These are phyloP conservation scores for Diatrype stigma DNA, from an alignment of 2,329 filamentous ascomycete species.

Conservation along the genomic window DNA sequence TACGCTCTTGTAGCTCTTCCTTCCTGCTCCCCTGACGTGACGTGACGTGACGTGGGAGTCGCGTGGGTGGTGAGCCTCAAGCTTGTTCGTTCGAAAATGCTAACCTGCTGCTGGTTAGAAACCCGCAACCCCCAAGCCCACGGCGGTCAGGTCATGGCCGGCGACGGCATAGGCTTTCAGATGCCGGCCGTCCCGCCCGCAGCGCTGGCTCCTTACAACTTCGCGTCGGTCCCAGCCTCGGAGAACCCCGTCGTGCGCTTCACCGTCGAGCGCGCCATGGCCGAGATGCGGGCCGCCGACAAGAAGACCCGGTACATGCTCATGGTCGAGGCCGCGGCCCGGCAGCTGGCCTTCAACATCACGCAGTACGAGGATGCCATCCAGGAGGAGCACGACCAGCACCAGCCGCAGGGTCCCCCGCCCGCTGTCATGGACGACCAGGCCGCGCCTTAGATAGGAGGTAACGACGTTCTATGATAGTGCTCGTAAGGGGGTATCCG, in stretches of 20 bases:
- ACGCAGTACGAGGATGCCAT: slow-evolving; percentile 44
- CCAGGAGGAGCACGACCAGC: slow-evolving; percentile 26
- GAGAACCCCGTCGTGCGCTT: slow-evolving; percentile 37
- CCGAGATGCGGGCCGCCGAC: slow-evolving; percentile 39
- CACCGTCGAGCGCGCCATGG: slow-evolving; percentile 43
- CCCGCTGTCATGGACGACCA: slow-evolving; percentile 23
- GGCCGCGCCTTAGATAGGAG: not conserved
- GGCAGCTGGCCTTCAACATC: slow-evolving; percentile 51
- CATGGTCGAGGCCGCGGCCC: slow-evolving; percentile 49
- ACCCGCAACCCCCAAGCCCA: slow-evolving; percentile 40
- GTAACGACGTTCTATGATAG: not conserved
- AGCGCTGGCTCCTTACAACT: slow-evolving; percentile 27
- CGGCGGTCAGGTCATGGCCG: slow-evolving; percentile 23
- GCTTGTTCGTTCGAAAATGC: not conserved
- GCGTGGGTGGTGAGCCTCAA: no score
- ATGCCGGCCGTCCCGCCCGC: slow-evolving; percentile 25
- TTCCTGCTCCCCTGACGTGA: no score
- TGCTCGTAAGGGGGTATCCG: no score
- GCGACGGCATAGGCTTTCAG: slow-evolving; percentile 24
- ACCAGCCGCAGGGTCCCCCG: slow-evolving; percentile 13
- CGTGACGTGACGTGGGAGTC: no score
- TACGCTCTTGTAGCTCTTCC: not conserved
- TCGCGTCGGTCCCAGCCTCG: slow-evolving; percentile 26
- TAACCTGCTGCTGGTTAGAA: slow-evolving; percentile 30
- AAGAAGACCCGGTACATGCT: slow-evolving; percentile 43